Evolutionary conservation across 176 grass and related monocot genomes (phyloP).

Genomic region (Bothriochloa decipiens): DNA sequence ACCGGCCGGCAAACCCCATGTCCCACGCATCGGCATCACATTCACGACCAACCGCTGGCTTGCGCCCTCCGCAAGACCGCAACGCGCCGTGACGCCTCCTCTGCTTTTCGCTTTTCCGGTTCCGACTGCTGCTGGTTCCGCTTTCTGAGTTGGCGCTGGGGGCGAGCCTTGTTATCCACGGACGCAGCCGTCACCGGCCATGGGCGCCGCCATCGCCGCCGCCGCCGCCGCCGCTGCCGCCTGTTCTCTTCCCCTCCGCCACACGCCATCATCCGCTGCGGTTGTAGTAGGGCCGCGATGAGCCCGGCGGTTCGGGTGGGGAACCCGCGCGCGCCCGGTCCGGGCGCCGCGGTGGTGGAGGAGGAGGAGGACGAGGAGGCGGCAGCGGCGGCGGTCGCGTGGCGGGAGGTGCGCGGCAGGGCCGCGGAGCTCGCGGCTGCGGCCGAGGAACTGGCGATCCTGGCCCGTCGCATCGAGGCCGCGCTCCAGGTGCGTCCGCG

Average conservation of each 20-base stretch:
- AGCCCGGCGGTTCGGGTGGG: not conserved
- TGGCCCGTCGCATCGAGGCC: conserved; percentile 44
- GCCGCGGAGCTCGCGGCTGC: conserved; percentile 35
- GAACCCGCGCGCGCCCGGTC: not conserved
- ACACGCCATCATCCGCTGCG: not conserved
- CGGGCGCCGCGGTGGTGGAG: not conserved
- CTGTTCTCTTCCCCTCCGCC: not conserved
- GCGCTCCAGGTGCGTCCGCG: conserved; percentile 39
- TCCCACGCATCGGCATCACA: not conserved
- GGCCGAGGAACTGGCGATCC: conserved; percentile 24
- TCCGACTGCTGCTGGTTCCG: not conserved
- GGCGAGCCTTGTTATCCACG: not conserved
- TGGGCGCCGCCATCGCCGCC: conserved; percentile 3
- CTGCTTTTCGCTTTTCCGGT: conserved; percentile 16
- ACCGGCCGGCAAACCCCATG: not conserved
- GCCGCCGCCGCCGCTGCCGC: not conserved
- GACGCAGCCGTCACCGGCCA: conserved; percentile 10
- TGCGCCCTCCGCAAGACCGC: conserved; percentile 28
- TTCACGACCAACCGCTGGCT: conserved; percentile 14
- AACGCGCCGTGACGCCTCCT: not conserved
- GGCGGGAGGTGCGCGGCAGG: conserved; percentile 25
- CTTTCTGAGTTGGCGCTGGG: not conserved
- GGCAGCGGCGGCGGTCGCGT: not conserved
- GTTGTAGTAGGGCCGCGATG: conserved; percentile 24
- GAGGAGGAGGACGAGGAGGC: not conserved